Evolutionary conservation across 2,329 filamentous ascomycete species (phyloP), one percentile per base, ranked within the genome.

Genomic region (Camptophora hylomeconis): DNA sequence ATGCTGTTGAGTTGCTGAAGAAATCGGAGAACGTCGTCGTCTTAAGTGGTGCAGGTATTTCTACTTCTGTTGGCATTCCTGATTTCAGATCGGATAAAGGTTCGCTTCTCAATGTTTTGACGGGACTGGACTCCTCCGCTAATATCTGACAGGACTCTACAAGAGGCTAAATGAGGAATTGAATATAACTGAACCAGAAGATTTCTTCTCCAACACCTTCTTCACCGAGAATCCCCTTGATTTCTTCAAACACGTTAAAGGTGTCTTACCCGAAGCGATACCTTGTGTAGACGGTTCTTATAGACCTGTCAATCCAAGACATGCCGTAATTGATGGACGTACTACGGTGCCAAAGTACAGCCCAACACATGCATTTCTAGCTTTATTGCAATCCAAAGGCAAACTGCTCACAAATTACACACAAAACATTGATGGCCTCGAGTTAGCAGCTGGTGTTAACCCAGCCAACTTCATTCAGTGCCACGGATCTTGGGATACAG

Each of bases 341-440:
- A 6, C 27, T n/a, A 10, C 31, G 4, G 33, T 40, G 9, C 75
- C 81, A 41, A 75, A 75, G 45, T 92, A 75, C 61, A 84, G 87
- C 1, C 86, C 87, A 0, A 95, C 89, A 0, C 89, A 98, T 61
- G 76, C 79, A 30, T 98, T 98, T 59, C 92, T 98, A 48, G 73
- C 75, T 18, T 67, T 94, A 45, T 69, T 98, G 19, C 81, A 98
- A 54, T 69, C 87, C 43, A 80, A 84, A 53, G 75, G 72, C 41
- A 93, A 93, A 54, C 69, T 98, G 5, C 69, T 94, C 35, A 95
- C 86, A 22, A 94, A 95, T 58, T 98, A 94, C 60, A 92, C 89
- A 0, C 89, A 98, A 52, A 98, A 98, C 54, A 95, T 98, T 48
- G 89, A 98, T 61, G 94, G 94, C 45, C 74, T 94, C 28, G 87